Base-by-base conservation (phyloP, 2,329 filamentous ascomycete genomes). In the Sporothrix brunneoviolacea region DNA sequence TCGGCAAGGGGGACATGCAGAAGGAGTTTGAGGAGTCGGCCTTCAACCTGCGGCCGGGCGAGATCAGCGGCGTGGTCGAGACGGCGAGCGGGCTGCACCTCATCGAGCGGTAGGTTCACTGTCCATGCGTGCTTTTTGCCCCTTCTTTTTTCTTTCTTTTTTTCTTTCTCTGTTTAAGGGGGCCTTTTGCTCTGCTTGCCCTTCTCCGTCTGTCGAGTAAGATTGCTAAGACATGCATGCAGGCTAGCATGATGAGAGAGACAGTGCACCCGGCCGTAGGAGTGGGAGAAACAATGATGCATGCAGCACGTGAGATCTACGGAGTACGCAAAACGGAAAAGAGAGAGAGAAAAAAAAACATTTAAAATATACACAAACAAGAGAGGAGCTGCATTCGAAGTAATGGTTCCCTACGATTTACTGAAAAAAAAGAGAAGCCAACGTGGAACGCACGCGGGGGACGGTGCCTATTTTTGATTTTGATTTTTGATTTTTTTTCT, bases 1-100 rank as follows among this genome's bases (percentile, higher is more conserved):
- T 98, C 68, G 91, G 89, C 50, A 83, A 79, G 61, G 89, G 90
- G 24, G 91, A 97, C 63, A 98, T 98, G 93, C 93, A 98, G 68
- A 91, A 91, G 73, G 91, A 96, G 70, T 98, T 98, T 64, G 93
- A 98, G 71, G 89, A 96, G 51, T 91, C 91, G 4, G 86, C 93
- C 1, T 98, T 98, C 70, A 84, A 79, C n/a, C 75, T 98, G 50
- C 79, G 91, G 68, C 84, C 85, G 2, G 91, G 90, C 30, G 81
- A 96, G 69, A 82, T 97, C 63, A 96, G 91, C 69, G 76, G 79
- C 41, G 76, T 96, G 33, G 86, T 97, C 12, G 87, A 95, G 69
- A 96, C 93, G 35, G 91, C 90, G 44, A 96, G 91, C 47, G 93
- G 93, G 1, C 74, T 97, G 63, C 93, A 98, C 72, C 75, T 98